Percentiles rank a stretch among this genome's conserved stretches.
Conservation (phyloP, 139 green algal genomes). For the Auxenochlorella pyrenoidosa region DNA sequence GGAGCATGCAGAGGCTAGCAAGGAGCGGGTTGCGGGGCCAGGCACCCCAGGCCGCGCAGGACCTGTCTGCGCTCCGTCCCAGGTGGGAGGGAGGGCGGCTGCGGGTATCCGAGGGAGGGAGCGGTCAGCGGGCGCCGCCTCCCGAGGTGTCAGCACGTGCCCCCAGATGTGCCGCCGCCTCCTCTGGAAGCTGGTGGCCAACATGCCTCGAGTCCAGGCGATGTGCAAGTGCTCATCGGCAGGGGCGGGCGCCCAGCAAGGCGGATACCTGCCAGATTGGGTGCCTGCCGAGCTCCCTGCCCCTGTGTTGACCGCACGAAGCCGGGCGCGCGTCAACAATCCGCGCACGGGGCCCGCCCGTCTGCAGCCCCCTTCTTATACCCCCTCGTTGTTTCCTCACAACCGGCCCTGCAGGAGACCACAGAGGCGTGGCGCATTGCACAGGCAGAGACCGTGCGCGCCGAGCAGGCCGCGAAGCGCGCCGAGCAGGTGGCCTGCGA, state of each 20-base stretch:
- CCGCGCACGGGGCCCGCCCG: too few relatives aligned
- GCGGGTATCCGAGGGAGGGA: neutral
- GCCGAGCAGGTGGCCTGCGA: slow-evolving; percentile 36
- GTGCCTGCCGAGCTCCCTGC: neutral
- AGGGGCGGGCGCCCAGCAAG: too few relatives aligned
- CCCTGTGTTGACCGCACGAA: too few relatives aligned
- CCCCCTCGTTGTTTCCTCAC: neutral
- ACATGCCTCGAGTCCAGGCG: neutral
- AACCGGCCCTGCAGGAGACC: slow-evolving; percentile 29
- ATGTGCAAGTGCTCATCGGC: too few relatives aligned
- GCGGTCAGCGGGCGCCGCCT: neutral
- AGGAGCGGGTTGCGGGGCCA: slow-evolving; percentile 8
- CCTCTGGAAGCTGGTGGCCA: neutral
- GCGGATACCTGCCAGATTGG: neutral
- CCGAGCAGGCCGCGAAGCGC: slow-evolving; percentile 29
- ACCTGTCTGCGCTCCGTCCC: slow-evolving; percentile 6
- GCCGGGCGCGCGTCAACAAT: too few relatives aligned
- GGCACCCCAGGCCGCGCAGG: slow-evolving; percentile 17
- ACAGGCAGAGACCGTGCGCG: slow-evolving; percentile 46
- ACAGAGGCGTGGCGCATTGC: slow-evolving; percentile 30
- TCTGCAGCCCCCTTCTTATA: neutral
- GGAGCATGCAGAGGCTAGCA: neutral
- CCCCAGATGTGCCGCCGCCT: too few relatives aligned
- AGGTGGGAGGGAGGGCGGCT: neutral
- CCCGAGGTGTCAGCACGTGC: neutral